Percentiles rank a stretch among this genome's conserved stretches.
These are phyloP conservation scores for Begonia peltatifolia DNA, from an alignment of 306 rosid genomes.

Conservation along the genomic window DNA sequence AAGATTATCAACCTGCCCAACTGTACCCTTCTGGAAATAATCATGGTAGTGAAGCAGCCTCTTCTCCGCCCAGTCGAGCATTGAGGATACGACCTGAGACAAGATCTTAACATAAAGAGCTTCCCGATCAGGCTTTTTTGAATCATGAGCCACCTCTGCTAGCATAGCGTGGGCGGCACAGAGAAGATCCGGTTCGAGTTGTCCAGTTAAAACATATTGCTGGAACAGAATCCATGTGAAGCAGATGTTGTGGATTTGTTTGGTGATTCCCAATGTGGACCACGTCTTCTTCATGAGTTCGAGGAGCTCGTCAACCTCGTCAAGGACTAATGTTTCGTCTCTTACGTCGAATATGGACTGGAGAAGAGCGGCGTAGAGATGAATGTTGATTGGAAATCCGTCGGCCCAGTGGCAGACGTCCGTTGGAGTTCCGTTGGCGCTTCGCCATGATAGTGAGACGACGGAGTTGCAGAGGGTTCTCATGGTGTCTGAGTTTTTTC, in stretches of 20 bases:
- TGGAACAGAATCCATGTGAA: conserved; percentile 81
- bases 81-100: conserved; percentile 44
- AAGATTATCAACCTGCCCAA: conserved; percentile 51
- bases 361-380: conserved; percentile 56
- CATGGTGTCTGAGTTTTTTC: conserved; percentile 82
- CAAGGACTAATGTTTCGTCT: conserved; percentile 79
- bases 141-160: conserved; percentile 61
- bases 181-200: conserved; percentile 62
- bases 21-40: conserved; percentile 49
- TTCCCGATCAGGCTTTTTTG: conserved; percentile 51
- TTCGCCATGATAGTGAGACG: conserved; percentile 83
- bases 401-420: conserved; percentile 95
- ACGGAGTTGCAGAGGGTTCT: conserved; percentile 74
- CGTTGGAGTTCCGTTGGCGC: conserved; percentile 52
- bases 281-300: conserved; percentile 86
- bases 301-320: conserved; percentile 81
- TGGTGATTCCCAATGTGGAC: conserved; percentile 62
- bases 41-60: conserved; percentile 61
- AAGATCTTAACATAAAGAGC: conserved; percentile 40
- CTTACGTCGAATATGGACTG: conserved; percentile 57
- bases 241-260: conserved; percentile 55
- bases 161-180: conserved; percentile 66
- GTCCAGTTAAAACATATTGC: conserved; percentile 63
- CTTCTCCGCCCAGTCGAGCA: conserved; percentile 71
- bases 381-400: conserved; percentile 72